phyloP scores from a whole-genome alignment of 2,329 filamentous ascomycete genomes.

The Thelonectria blattea region DNA sequence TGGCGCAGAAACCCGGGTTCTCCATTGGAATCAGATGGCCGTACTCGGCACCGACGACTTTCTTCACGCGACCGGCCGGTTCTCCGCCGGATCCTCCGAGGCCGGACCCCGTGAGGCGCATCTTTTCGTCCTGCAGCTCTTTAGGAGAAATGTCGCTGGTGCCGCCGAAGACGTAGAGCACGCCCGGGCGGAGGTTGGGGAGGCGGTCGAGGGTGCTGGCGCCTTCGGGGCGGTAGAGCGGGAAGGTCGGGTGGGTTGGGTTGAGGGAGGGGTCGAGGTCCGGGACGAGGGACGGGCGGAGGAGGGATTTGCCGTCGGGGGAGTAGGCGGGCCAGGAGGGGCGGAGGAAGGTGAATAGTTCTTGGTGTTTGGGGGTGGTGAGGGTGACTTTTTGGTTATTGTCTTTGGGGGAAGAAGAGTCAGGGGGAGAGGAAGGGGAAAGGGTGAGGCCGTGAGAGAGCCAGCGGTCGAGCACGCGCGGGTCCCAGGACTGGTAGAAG shows the following conservation, averaged over 20 bases:
- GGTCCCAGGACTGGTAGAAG: conserved; percentile 86
- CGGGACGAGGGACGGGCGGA: conserved; percentile 49
- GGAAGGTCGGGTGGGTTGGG: conserved; percentile 47
- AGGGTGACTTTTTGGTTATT: conserved; percentile 70
- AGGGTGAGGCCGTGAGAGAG: conserved; percentile 76
- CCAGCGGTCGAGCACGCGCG: conserved; percentile 70
- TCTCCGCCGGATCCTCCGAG: conserved; percentile 71
- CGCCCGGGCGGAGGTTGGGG: conserved; percentile 65
- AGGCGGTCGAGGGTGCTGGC: conserved; percentile 62
- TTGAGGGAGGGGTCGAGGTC: conserved; percentile 54
- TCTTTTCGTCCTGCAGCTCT: conserved; percentile 60
- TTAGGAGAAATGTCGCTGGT: conserved; percentile 62
- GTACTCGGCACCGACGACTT: conserved; percentile 66
- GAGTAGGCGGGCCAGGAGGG: conserved; percentile 59
- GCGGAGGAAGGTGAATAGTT: conserved; percentile 76
- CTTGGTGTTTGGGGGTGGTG: conserved; percentile 82
- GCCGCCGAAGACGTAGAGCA: conserved; percentile 73
- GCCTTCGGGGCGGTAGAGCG: conserved; percentile 73
- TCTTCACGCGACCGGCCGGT: conserved; percentile 68
- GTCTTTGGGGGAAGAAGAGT: conserved; percentile 49
- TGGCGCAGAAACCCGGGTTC: conserved; percentile 69
- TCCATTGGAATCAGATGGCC: conserved; percentile 91
- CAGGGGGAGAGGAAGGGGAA: conserved; percentile 57
- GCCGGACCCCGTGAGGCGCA: conserved; percentile 68
- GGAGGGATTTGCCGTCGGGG: conserved; percentile 43